Base-by-base conservation (phyloP, 2,329 filamentous ascomycete species). In the Pyrenophora teres region DNA sequence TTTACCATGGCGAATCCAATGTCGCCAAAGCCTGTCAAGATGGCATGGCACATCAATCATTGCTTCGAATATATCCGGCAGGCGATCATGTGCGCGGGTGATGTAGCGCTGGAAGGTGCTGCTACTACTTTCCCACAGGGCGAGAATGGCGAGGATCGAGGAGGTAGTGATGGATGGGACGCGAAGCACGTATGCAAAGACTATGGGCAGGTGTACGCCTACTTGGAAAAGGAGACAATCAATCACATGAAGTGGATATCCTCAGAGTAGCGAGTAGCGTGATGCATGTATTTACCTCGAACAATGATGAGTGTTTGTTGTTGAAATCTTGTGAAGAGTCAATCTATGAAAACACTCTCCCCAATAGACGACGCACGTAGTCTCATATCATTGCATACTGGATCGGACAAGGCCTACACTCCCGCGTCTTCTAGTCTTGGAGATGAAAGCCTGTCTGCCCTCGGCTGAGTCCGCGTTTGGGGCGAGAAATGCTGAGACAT, bases 101-200 rank as follows among this genome's bases (percentile, higher is more conserved):
- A 72, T 36, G 67, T 71, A 2, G 68, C 69, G 33, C 42, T 72
- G 2, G 68, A 71, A 45, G 70, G 70, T 2, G 65, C 66, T 4
- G 67, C 62, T 18, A 71, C 68, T 9, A 69, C 64, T 5, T 72
- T 72, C 36, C 69, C 70, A 2, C 52, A 56, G 1, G 50, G 45
- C 6, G 57, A 57, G 35, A 48, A 54, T 1, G 66, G 67, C 2
- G 64, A 65, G 38, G 66, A 71, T 49, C 48, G 54, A 18, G 69
- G 70, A 4, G 70, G 70, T 1, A 71, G 68, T 39, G 69, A 72
- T 52, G 68, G 68, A 1, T 72, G 68, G 67, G 69, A 72, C 46
- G 63, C 65, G 23, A 65, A 58, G 43, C 68, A 72, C 40, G 64
- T 72, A 4, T 72, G 69, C 48, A 70, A 65, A 54, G 58, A 71